phyloP scores from a whole-genome alignment of 2,329 filamentous ascomycete genomes.

The Lanzia echinophila region DNA sequence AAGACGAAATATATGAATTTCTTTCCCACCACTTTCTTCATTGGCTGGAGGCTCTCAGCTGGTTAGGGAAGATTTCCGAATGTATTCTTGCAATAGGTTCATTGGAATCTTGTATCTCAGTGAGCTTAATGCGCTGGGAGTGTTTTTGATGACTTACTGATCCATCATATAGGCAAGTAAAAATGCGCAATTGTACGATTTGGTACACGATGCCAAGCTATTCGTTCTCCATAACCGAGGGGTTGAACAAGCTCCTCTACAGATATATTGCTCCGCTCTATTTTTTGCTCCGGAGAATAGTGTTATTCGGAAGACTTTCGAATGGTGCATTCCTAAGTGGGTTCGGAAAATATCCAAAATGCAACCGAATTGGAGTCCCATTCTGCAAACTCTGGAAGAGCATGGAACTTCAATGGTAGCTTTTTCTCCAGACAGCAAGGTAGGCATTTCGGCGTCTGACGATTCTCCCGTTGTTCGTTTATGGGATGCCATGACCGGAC shows the following conservation, averaged over 20 bases:
- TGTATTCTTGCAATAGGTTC: slow-evolving; percentile 15
- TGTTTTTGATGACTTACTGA: not conserved
- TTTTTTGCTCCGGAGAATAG: slow-evolving; percentile 29
- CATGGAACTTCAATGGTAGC: not conserved
- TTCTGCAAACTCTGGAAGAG: not conserved
- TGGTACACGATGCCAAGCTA: slow-evolving; percentile 3
- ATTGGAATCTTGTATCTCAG: not conserved
- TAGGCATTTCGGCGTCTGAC: not conserved
- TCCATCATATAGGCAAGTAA: not conserved
- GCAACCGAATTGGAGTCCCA: not conserved
- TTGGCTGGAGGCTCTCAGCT: slow-evolving; percentile 21
- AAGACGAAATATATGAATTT: slow-evolving; percentile 32
- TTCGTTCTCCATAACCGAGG: slow-evolving; percentile 1
- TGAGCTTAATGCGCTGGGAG: not conserved
- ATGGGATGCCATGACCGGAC: not conserved
- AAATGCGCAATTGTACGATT: not conserved
- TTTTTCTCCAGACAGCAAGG: not conserved
- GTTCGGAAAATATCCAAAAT: not conserved
- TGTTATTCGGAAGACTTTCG: slow-evolving; percentile 19
- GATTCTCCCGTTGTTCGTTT: not conserved
- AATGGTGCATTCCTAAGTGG: not conserved
- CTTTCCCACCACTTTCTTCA: slow-evolving; percentile 35
- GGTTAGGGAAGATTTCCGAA: slow-evolving; percentile 15
- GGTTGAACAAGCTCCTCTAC: slow-evolving; percentile 25
- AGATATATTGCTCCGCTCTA: slow-evolving; percentile 30